Base-by-base conservation (phyloP, 192 early-diverging fungal species). In the Backusella liffmaniae region DNA sequence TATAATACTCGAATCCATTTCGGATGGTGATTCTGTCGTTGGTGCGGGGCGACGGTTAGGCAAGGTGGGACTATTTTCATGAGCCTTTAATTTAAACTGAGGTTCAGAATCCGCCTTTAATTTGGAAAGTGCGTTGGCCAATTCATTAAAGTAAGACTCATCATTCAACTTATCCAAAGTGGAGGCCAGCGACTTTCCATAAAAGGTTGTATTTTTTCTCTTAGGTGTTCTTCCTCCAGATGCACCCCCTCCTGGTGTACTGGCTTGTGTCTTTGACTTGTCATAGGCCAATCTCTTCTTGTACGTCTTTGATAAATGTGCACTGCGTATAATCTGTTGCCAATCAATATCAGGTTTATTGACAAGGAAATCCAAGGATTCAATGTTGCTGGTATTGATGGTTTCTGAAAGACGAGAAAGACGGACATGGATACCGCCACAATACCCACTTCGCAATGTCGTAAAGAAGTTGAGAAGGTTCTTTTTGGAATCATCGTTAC, bases 401-500 rank as follows among this genome's bases (percentile, higher is more conserved):
- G 93, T 88, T 76, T 96, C 94, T 15, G 83, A 79, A 65, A 96
- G 73, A 9, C 92, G 86, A n/a, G 90, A 92, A 34, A 93, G 79
- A 5, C 93, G 90, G 13, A 94, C 90, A 18, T 91, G 89, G 1
- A 93, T 89, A 66, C 86, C 87, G 23, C 86, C 86, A 67, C 86
- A 88, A 10, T 84, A 77, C 18, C 94, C 94, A 35, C 73, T 77
- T 26, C 92, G 86, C 62, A 95, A 79, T 30, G 86, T 88, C 88
- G 92, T 94, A 83, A 95, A 92, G 79, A 94, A 94, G 78, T 94
- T 93, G 41, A 95, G 79, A 10, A 95, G 83, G 70, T 93, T 94
- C 41, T 87, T 87, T 37, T 79, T 83, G 42, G 82, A 80, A 15
- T 79, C 73, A 2, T 83, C 73, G 15, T 34, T 74, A 12, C 26